Conservation (phyloP, 768 basidiomycete species). For the Boletus eberwhitei region DNA sequence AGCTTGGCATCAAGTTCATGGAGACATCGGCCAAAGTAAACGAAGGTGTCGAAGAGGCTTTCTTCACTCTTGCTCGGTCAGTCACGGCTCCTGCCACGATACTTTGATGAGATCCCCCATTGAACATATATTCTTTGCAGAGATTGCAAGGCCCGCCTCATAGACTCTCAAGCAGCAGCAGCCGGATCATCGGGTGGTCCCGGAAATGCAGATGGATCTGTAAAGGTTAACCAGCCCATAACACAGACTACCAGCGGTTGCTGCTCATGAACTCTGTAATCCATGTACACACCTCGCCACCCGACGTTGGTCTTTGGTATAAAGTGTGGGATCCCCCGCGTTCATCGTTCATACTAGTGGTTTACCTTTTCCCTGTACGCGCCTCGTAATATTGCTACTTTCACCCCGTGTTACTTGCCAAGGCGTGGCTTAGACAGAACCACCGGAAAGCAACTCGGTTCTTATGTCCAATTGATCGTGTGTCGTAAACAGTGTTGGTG, state of each 20-base stretch:
- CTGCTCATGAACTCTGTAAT: slow-evolving; percentile 40
- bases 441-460: neutral
- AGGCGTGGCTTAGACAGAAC: neutral
- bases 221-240: slow-evolving; percentile 63
- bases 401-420: slow-evolving; percentile 6
- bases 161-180: slow-evolving; percentile 84
- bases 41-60: slow-evolving; percentile 97
- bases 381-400: slow-evolving; percentile 19
- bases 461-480: neutral
- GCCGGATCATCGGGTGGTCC: slow-evolving; percentile 37
- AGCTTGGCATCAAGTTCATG: slow-evolving; percentile 95
- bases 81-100: slow-evolving; percentile 24
- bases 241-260: slow-evolving; percentile 46
- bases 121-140: slow-evolving; percentile 38
- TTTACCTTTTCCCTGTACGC: slow-evolving; percentile 9
- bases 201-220: slow-evolving; percentile 50
- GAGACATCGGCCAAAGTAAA: slow-evolving; percentile 98
- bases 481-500: too few species aligned
- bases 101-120: neutral
- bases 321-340: neutral
- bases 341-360: slow-evolving; percentile 12
- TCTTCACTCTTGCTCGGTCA: slow-evolving; percentile 94
- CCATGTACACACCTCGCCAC: slow-evolving; percentile 1
- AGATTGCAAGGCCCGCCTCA: slow-evolving; percentile 96
- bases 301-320: slow-evolving; percentile 1